Evolutionary conservation across 192 early-diverging fungal genomes (phyloP), one percentile per base, ranked within the genome.

Genomic region (Coemansia sp.): DNA sequence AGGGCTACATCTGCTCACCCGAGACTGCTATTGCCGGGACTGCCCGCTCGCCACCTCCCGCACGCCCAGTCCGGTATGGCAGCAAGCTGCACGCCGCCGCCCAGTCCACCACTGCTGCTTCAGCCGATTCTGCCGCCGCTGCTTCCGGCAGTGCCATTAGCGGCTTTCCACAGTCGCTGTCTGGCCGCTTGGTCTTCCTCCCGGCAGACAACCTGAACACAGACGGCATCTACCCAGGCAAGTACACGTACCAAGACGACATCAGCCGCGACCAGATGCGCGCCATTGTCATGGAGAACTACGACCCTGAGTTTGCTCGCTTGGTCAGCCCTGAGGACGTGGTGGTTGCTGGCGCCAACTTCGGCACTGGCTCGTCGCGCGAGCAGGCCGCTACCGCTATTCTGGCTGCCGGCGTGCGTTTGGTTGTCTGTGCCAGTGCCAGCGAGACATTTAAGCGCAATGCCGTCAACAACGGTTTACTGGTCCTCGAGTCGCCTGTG

Each of bases 401-500:
- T 31, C 85, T 95, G 65, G 89, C 94, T 32, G 87, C 92, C 38
- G 94, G 94, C 43, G 87, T 99, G 67, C 86, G 87, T 10, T 73
- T 96, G 37, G 88, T 98, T 24, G 78, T 99, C 53, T 93, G 94
- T 49, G 96, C 93, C 6, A 96, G 96, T 17, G 93, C 94, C 61
- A 94, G 92, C n/a, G 96, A 99, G 74, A 99, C 93, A 0, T 99
- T 96, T 82, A 99, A 99, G 84, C 92, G 97, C 46, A 99, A 99
- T 65, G 95, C 95, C 17, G 94, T 99, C 72, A 99, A 99, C 87
- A 99, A 99, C 75, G 96, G 95, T 5, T 85, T 99, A 17, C 71
- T 97, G 32, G 89, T 96, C 35, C 89, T 98, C 38, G 97, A 98
- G 77, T 88, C 88, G 32, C 92, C 94, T 6, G 85, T 85, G 54